Conservation (phyloP, 225 moss, liverwort and hornwort genomes). For the Pleurozium schreberi region DNA sequence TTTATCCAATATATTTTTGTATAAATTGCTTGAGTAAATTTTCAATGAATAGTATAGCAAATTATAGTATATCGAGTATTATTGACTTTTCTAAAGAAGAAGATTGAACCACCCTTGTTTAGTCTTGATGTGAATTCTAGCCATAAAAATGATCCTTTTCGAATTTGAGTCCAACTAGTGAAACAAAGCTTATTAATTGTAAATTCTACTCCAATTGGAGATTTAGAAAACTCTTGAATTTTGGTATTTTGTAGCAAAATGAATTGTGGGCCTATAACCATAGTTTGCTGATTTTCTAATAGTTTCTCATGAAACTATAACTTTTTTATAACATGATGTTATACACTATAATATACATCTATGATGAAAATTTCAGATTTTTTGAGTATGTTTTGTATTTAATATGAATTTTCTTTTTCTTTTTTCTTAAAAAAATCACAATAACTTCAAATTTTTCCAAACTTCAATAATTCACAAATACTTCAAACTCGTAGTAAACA, state of each 20-base stretch:
- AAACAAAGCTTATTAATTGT: not conserved
- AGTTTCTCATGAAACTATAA: fast-evolving
- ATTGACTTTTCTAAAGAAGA: not conserved
- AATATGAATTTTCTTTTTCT: not conserved
- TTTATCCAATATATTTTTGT: not conserved
- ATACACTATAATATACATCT: not conserved
- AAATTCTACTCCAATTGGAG: not conserved
- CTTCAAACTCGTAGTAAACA: no score
- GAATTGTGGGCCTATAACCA: no score
- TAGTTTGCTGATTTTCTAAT: not conserved
- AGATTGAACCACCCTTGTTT: not conserved
- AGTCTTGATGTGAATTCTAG: not conserved
- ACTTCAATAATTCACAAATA: no score
- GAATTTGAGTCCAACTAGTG: not conserved
- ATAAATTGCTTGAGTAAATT: not conserved
- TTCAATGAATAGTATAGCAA: not conserved
- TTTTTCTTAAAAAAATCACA: not conserved
- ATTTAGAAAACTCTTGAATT: not conserved
- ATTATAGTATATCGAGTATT: not conserved
- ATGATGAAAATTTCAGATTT: not conserved
- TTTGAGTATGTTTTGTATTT: not conserved
- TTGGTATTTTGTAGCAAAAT: not conserved
- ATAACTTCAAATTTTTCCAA: not conserved
- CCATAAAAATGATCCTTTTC: not conserved
- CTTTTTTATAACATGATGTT: not conserved